A percentile compares a stretch with the other conserved stretches of the same genome.
phyloP scores from a whole-genome alignment of 768 basidiomycete species.

The Amylocystis lapponica region DNA sequence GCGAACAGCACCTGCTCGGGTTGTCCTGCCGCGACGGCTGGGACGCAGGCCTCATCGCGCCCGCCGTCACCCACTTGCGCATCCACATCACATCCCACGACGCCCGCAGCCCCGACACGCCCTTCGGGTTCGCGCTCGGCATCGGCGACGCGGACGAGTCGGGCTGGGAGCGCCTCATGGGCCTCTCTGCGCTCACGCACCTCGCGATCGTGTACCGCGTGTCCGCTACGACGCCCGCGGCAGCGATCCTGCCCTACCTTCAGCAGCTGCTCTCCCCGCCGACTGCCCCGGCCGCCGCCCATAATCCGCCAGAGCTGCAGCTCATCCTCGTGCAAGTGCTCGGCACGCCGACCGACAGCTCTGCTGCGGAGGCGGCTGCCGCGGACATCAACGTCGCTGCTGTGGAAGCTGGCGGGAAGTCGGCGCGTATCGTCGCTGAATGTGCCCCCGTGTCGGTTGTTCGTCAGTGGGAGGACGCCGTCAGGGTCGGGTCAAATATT shows the following conservation, averaged over 20 bases:
- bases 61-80: slow-evolving; percentile 29
- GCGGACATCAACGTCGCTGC: slow-evolving; percentile 16
- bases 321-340: slow-evolving; percentile 23
- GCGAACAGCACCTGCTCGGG: slow-evolving; percentile 31
- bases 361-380: slow-evolving; percentile 11
- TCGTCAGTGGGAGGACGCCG: slow-evolving; percentile 24
- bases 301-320: slow-evolving; percentile 8
- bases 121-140: slow-evolving; percentile 10
- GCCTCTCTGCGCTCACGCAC: slow-evolving; percentile 26
- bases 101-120: slow-evolving; percentile 9
- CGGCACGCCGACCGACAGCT: slow-evolving; percentile 9
- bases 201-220: slow-evolving; percentile 25
- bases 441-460: slow-evolving; percentile 20
- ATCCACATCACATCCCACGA: slow-evolving; percentile 24
- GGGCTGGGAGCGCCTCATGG: slow-evolving; percentile 18
- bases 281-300: neutral
- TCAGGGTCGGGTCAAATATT: slow-evolving; percentile 17
- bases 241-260: slow-evolving; percentile 13
- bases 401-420: slow-evolving; percentile 11
- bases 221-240: slow-evolving; percentile 7
- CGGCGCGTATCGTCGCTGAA: slow-evolving; percentile 22
- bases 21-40: slow-evolving; percentile 32
- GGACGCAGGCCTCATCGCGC: slow-evolving; percentile 25
- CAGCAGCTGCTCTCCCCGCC: slow-evolving; percentile 9
- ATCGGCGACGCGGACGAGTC: slow-evolving; percentile 1